Percentiles rank a stretch among this genome's conserved stretches.
These are phyloP conservation scores for Solanum chacoense DNA, from an alignment of 305 asterid genomes.

Conservation along the genomic window DNA sequence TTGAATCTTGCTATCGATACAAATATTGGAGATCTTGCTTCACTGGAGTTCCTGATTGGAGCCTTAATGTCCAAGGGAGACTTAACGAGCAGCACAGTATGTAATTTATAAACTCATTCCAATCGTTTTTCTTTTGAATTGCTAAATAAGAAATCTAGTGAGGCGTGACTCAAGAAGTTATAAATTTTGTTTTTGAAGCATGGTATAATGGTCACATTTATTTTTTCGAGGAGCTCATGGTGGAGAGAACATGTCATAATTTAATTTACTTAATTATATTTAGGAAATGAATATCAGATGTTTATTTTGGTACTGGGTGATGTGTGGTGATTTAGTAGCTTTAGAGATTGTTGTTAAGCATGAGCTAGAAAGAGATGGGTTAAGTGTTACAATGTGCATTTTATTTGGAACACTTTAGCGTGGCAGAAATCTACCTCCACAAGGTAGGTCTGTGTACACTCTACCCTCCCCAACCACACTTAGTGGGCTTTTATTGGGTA, in stretches of 20 bases:
- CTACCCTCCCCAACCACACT: neutral
- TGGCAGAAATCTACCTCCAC: neutral
- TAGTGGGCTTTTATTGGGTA: neutral
- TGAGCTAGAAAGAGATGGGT: neutral
- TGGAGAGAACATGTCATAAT: neutral
- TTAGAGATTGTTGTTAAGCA: neutral
- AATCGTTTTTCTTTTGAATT: neutral
- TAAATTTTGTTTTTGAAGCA: neutral
- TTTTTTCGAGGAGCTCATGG: neutral
- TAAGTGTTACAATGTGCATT: neutral
- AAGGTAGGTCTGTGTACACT: neutral
- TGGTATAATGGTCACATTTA: neutral
- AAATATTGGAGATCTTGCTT: slow-evolving; percentile 92
- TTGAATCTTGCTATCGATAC: slow-evolving; percentile 75
- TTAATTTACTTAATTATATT: neutral
- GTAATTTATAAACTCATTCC: neutral
- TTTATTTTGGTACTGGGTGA: neutral
- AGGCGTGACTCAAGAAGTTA: neutral
- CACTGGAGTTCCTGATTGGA: slow-evolving; percentile 73
- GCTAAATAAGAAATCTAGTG: neutral
- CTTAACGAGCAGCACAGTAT: slow-evolving; percentile 63
- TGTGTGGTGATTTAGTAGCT: neutral
- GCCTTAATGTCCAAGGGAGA: slow-evolving; percentile 84
- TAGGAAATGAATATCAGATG: neutral
- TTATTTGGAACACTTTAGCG: neutral